A percentile compares a stretch with the other conserved stretches of the same genome.
These are phyloP conservation scores for Cyclotella sp. DNA, from an alignment of 108 stramenopile genomes.

Conservation along the genomic window DNA sequence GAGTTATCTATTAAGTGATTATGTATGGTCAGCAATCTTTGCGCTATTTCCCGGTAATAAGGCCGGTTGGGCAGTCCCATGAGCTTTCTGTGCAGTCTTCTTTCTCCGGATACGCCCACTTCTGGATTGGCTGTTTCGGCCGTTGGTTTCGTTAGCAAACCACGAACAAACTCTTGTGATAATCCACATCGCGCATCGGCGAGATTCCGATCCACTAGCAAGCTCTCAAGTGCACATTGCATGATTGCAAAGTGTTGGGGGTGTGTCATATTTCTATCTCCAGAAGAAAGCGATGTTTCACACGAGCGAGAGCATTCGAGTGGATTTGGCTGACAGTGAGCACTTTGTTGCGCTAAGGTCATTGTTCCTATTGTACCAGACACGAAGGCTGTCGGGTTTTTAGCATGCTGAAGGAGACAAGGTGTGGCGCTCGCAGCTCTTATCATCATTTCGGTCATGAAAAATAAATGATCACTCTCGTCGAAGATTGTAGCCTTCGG, in stretches of 20 bases:
- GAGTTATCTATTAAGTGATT: constrained; percentile 5
- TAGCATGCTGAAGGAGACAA: too few relatives aligned
- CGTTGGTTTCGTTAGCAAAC: background rate
- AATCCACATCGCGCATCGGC: background rate
- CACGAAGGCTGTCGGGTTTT: too few relatives aligned
- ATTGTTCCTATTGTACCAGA: too few relatives aligned
- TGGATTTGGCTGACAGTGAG: too few relatives aligned
- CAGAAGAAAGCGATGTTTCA: background rate
- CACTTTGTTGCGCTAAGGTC: too few relatives aligned
- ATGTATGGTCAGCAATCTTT: constrained; percentile 4
- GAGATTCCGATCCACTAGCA: background rate
- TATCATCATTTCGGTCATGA: too few relatives aligned
- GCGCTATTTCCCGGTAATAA: constrained; percentile 14
- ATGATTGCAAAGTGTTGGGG: background rate
- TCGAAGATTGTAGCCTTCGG: too few relatives aligned
- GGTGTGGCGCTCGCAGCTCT: too few relatives aligned
- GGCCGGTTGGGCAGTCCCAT: constrained; percentile 15
- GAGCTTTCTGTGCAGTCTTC: background rate
- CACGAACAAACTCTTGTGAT: constrained; percentile 2
- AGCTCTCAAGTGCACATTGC: background rate
- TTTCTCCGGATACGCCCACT: background rate
- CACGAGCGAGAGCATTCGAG: too few relatives aligned
- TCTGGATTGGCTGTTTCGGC: background rate
- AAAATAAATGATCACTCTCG: too few relatives aligned
- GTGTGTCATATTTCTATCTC: background rate